Evolutionary conservation across 106 monocot species (phyloP).

Genomic region (Phalaenopsis aphrodite): DNA sequence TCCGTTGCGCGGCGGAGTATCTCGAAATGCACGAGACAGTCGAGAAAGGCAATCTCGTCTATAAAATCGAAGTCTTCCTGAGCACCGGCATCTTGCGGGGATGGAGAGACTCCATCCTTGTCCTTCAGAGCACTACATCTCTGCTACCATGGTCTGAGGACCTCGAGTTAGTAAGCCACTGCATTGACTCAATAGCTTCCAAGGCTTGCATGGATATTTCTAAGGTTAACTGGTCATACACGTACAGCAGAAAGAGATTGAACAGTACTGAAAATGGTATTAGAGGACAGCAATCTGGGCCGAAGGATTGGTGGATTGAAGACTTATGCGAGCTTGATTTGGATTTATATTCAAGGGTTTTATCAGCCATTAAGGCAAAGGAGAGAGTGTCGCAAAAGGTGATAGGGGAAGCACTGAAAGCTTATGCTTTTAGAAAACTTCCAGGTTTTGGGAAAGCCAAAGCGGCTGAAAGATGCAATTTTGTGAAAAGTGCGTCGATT

Average conservation of each 20-base stretch:
- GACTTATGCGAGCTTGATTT: conserved; percentile 36
- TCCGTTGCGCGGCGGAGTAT: conserved; percentile 47
- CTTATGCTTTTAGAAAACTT: conserved; percentile 26
- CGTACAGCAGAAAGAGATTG: conserved; percentile 19
- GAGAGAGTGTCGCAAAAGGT: conserved; percentile 11
- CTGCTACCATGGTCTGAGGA: conserved; percentile 38
- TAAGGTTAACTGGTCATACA: conserved; percentile 46
- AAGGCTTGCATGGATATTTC: conserved; percentile 35
- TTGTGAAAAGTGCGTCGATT: conserved; percentile 8
- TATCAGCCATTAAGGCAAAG: conserved; percentile 18
- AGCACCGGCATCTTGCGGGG: conserved; percentile 28
- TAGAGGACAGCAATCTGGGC: conserved; percentile 10
- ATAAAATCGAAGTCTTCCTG: conserved; percentile 47
- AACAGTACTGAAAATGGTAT: not conserved
- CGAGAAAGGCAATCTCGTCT: conserved; percentile 42
- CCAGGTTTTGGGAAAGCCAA: conserved; percentile 20
- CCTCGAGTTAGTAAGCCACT: conserved; percentile 22
- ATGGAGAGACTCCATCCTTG: conserved; percentile 64
- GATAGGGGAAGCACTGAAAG: conserved; percentile 29
- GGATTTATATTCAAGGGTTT: conserved; percentile 16
- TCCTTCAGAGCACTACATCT: conserved; percentile 37
- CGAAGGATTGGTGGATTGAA: conserved; percentile 43
- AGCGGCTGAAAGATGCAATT: conserved; percentile 1
- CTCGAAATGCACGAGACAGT: conserved; percentile 42
- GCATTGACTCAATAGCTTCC: conserved; percentile 36